Percentiles rank a stretch among this genome's conserved stretches.
These are phyloP conservation scores for Setaria viridis DNA, from an alignment of 202 grass and related monocot species.

Conservation along the genomic window DNA sequence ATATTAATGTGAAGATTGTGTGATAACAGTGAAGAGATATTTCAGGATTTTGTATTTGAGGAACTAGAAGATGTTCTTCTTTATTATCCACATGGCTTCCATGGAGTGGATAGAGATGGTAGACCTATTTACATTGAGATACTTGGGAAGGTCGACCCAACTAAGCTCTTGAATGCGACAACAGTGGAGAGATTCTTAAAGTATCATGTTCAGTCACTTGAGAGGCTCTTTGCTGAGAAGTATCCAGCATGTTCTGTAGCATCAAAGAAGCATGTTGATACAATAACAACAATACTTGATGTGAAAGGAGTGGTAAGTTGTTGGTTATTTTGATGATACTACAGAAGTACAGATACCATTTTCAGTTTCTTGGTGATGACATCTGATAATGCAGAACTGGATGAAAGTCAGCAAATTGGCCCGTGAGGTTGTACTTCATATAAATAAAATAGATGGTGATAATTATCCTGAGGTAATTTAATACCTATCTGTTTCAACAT, in stretches of 20 bases:
- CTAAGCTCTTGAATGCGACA: slow-evolving; percentile 2
- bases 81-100: slow-evolving; percentile 5
- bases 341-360: not conserved
- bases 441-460: slow-evolving; percentile 6
- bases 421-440: slow-evolving; percentile 49
- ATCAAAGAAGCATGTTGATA: slow-evolving; percentile 10
- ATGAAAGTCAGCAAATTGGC: slow-evolving; percentile 68
- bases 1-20: not conserved
- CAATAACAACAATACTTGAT: slow-evolving; percentile 10
- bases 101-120: slow-evolving; percentile 9
- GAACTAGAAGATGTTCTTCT: slow-evolving; percentile 6
- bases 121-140: slow-evolving; percentile 19
- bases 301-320: slow-evolving; percentile 6
- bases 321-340: not conserved
- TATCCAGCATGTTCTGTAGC: slow-evolving; percentile 1
- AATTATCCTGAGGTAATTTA: slow-evolving; percentile 12
- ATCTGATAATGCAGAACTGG: slow-evolving; percentile 54
- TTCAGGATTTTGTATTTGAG: slow-evolving; percentile 8
- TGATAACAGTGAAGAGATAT: not conserved
- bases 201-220: slow-evolving; percentile 4
- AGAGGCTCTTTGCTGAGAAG: slow-evolving; percentile 13
- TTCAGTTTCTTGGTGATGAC: slow-evolving; percentile 3
- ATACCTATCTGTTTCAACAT: not conserved
- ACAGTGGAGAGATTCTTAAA: slow-evolving; percentile 10
- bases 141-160: slow-evolving; percentile 12